These are phyloP conservation scores for Naegleria lovaniensis DNA, from an alignment of 208 protist species.

Conservation along the genomic window DNA sequence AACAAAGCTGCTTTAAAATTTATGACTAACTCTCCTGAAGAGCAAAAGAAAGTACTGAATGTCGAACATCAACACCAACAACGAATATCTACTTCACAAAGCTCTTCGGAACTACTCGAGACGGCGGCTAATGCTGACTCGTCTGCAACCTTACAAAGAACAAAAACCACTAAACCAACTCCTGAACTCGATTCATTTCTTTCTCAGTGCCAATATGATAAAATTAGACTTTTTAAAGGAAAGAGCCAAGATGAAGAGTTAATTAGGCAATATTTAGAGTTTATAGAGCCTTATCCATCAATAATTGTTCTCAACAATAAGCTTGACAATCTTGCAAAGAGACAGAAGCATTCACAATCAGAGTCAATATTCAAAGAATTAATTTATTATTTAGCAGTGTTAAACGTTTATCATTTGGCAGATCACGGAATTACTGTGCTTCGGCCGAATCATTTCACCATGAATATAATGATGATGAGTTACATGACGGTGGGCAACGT, in stretches of 20 bases:
- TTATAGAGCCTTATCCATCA: not conserved
- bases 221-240: not conserved
- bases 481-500: not conserved
- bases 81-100: too few relatives aligned
- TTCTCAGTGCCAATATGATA: not conserved
- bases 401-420: not conserved
- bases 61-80: too few relatives aligned
- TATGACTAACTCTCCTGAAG: not conserved
- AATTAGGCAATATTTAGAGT: not conserved
- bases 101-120: too few relatives aligned
- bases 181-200: not conserved
- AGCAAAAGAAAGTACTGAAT: not conserved
- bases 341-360: not conserved
- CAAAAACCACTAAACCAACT: not conserved
- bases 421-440: not conserved
- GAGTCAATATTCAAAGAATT: not conserved
- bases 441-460: not conserved
- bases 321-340: not conserved
- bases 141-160: not conserved
- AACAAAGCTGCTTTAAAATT: not conserved
- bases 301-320: not conserved
- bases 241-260: not conserved
- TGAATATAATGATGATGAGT: not conserved
- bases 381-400: not conserved
- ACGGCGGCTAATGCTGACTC: too few relatives aligned